Base-by-base conservation (phyloP, 1,139 yeast species). In the Geotrichum bryndzae region DNA sequence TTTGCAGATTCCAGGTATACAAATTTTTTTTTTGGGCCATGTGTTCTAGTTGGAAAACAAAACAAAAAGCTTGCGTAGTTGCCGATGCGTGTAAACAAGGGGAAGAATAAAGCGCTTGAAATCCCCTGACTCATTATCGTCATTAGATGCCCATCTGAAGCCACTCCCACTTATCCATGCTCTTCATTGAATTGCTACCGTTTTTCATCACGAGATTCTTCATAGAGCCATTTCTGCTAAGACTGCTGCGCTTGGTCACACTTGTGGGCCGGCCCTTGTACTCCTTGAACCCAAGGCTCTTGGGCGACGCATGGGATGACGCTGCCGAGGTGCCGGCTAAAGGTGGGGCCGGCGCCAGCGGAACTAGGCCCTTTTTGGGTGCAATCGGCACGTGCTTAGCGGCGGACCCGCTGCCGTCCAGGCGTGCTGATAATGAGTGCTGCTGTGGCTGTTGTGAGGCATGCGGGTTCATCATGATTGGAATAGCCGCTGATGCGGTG, bases 401-500 rank as follows among this genome's bases (percentile, higher is more conserved):
- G 22, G 48, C 13, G 23, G 50, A 15, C 51, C 35, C 45, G 45
- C 25, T n/a, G 29, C 31, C 11, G 58, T 38, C 27, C 56, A n/a
- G n/a, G 22, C 33, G 56, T 18, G 18, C n/a, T 22, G 25, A 52
- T 5, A 18, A 31, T 31, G 33, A n/a, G 13, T 23, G 46, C 45
- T 57, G 52, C 45, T 53, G 41, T 27, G 53, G 13, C 53, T 15
- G 31, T 23, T 25, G 22, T 25, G 25, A 33, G 25, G 22, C 51
- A 22, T 27, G 53, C 22, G 33, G 41, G n/a, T 52, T 53, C 51
- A 25, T 50, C 58, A 41, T 53, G 22, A 61, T 61, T 2, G 63
- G 63, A 38, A 61, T 61, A 13, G 63, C 63, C 2, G 63, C 61
- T 22, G 60, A 57, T 4, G 63, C 63, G 6, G 63, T 61, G 3